Evolutionary conservation across 164 flowering plant genomes (phyloP), one percentile per base, ranked within the genome.

Genomic region (Pachysandra terminalis): DNA sequence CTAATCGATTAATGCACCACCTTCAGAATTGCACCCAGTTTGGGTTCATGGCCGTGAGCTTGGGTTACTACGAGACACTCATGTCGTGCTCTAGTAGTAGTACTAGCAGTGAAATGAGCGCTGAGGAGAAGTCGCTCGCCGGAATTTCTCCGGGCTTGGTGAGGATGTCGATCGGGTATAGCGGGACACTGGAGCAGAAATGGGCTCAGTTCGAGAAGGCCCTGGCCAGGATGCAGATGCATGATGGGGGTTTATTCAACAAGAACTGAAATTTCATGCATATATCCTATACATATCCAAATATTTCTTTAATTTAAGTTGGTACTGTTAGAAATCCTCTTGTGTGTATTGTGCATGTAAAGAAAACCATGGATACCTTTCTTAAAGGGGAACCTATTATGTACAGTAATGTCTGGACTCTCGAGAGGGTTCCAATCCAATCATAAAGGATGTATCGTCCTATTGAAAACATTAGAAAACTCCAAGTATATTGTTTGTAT

Each of bases 81-180:
- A 92, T 95, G 96, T 95, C 98, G 0, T 91, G 97, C 82, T 95
- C 98, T 0, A 91, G 97, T 0, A 90, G 91, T 60, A 91, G 96
- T 75, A 94, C 97, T 0, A 94, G 98, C 61, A 91, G 95, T 35
- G 98, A 94, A 71, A 55, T 94, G 87, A 90, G 70, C 23, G 74
- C 61, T 0, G 90, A 86, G 69, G 96, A 88, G 85, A 81, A 85
- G 77, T 78, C 67, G 12, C 59, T 79, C 21, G 98, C 96, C 0
- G 98, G 98, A 0, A 88, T 94, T 16, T 87, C 97, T 0, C 96
- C 98, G 0, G 98, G 98, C 0, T 66, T 95, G 61, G 84, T 95
- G 32, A 79, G 98, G 72, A 90, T 95, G 97, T 95, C 98, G 0
- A 65, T 95, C 8, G 98, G 98, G 1, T 95, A 88, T 63, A 79